Base-by-base conservation (phyloP, 306 rosid species). In the Oxytropis ochrocephala region DNA sequence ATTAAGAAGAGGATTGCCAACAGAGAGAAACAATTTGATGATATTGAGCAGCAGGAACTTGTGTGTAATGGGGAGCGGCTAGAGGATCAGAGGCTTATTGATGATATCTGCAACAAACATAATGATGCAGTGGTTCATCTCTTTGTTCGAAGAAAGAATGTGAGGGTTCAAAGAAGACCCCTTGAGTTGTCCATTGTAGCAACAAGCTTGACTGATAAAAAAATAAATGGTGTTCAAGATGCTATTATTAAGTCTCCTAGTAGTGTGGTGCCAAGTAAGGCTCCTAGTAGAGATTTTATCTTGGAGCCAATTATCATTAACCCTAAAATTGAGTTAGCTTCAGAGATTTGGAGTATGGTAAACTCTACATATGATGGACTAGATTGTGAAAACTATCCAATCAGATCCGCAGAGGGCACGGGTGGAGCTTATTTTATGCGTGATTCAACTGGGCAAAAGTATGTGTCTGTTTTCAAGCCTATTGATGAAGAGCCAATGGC, bases 401-500 rank as follows among this genome's bases (percentile, higher is more conserved):
- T 87, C 53, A 81, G 88, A 75, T 91, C 97, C 30, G 75, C 81
- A 61, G 97, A 89, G 59, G 97, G 97, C 56, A 89, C 89, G 0
- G 97, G 97, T 13, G 97, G 97, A 64, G 97, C 88, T 18, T 91
- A 91, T 83, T 84, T 91, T 78, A 91, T 91, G 91, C 79, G 75
- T 50, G 90, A 89, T 52, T 78, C 90, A 3, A 70, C 60, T 0
- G 96, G 91, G 59, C 58, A 82, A 62, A 91, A 78, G 85, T 81
- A 78, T 74, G 78, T 81, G 44, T 89, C 94, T 52, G 94, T 91
- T 55, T 91, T 91, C 55, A 91, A 91, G 83, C 97, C 97, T 12
- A 85, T 85, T 59, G 97, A 91, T 73, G 97, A 91, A 81, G 97
- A 91, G 84, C 97, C 96, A 55, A 89, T 85, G 97, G 97, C 97